Evolutionary conservation across 176 grass and related monocot species (phyloP), one percentile per base, ranked within the genome.

Genomic region (Eleusine indica): DNA sequence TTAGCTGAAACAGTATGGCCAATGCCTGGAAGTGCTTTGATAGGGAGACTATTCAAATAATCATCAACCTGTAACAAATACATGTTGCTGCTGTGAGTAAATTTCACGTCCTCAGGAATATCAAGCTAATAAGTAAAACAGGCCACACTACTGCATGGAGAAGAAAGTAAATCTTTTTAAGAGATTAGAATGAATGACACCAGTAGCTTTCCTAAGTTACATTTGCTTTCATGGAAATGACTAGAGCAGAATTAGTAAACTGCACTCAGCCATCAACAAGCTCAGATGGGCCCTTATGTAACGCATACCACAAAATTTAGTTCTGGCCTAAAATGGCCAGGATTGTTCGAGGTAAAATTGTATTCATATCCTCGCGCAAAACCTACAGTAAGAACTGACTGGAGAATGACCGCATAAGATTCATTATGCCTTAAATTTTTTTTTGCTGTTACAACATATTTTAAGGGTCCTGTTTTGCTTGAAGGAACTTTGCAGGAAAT

Each of bases 11-110:
- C 88, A 44, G 74, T 84, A 95, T 80, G 78, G 67, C 95, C 95
- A 91, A 95, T 92, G 68, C 92, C 90, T 4, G 95, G 92, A 90
- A 98, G 92, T 77, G 86, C 92, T 85, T 90, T 88, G 83, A 98
- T 84, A 86, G 90, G 89, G 70, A 98, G 92, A 72, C 88, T 71
- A 77, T 89, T 82, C 49, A 98, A 88, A 83, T 94, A 94, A 68
- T 90, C 87, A 88, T 91, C 79, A 43, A 83, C 86, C 95, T 97
- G 83, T 85, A 87, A 70, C 7, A 63, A 80, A 79, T 22, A 66
- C 12, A 76, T 37, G 63, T 44, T 48, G 28, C 4, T 68, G 68
- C 14, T 67, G 19, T 83, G 11, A 88, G 75, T 51, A 75, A 74
- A 46, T 71, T 70, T 8, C 35, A 70, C 7, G 13, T 40, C 39